These are phyloP conservation scores for Lodderomyces theae DNA, from an alignment of 1,139 yeast species.

Conservation along the genomic window DNA sequence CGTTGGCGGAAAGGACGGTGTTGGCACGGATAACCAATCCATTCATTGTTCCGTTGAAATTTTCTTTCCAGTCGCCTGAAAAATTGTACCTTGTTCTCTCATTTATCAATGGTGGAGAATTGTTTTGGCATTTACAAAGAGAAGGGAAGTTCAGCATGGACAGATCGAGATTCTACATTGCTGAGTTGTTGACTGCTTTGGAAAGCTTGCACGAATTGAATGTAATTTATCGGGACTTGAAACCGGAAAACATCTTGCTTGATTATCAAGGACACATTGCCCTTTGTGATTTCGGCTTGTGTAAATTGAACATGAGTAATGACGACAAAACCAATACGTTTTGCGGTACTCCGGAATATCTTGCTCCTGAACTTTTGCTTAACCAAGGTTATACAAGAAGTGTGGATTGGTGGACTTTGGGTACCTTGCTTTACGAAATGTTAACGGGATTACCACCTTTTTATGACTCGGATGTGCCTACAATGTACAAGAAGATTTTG, in stretches of 20 bases:
- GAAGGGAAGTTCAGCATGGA: slow-evolving; percentile 88
- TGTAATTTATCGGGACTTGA: slow-evolving; percentile 90
- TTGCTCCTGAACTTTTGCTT: slow-evolving; percentile 89
- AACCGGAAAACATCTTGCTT: slow-evolving; percentile 89
- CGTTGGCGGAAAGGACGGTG: slow-evolving; percentile 93
- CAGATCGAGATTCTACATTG: slow-evolving; percentile 88
- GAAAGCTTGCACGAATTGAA: slow-evolving; percentile 88
- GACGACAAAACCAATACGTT: slow-evolving; percentile 89
- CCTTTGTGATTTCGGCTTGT: slow-evolving; percentile 92
- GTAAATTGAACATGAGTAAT: slow-evolving; percentile 89
- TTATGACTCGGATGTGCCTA: slow-evolving; percentile 90
- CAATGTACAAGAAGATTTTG: slow-evolving; percentile 90
- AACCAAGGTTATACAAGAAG: slow-evolving; percentile 93
- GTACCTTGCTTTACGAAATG: slow-evolving; percentile 92
- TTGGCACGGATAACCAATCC: slow-evolving; percentile 91
- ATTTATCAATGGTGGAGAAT: slow-evolving; percentile 95
- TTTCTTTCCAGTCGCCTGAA: slow-evolving; percentile 94
- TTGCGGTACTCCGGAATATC: slow-evolving; percentile 95
- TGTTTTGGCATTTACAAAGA: slow-evolving; percentile 89
- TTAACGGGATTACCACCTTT: slow-evolving; percentile 95
- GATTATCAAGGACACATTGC: slow-evolving; percentile 98
- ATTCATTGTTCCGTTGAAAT: slow-evolving; percentile 96
- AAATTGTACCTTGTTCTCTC: slow-evolving; percentile 86
- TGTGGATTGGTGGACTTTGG: slow-evolving; percentile 98
- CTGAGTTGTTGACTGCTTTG: slow-evolving; percentile 87